Evolutionary conservation across 139 green algal genomes (phyloP), one percentile per base, ranked within the genome.

Genomic region (Edaphochlamys debaryana): DNA sequence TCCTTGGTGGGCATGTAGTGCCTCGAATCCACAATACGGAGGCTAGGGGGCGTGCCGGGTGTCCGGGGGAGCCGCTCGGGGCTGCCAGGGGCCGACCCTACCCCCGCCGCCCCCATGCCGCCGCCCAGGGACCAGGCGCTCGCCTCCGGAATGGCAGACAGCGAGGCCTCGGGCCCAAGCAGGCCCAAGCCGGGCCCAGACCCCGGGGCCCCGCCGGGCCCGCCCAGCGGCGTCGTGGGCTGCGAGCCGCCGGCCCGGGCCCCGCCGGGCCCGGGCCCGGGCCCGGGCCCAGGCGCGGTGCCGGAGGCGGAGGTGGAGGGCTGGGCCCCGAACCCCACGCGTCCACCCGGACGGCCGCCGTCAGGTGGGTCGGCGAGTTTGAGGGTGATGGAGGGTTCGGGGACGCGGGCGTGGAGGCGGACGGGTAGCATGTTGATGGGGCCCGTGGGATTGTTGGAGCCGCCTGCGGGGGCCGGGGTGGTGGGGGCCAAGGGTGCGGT

Each of bases 381-480:
- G 72, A 68, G 29, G 73, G 8, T 30, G 56, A 42, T 5, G 32
- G 8, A 27, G 13, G 63, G 60, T 11, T 81, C 75, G 25, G 41
- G 75, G 8, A 48, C 30, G 6, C 41, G 41, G 0, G 75, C 6
- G 62, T 71, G 75, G 25, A 81, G 41, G 1, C 75, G 60, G 15
- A 71, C 60, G 20, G 75, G 40, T 4, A 81, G 60, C 75, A 81
- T 81, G 75, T 81, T 81, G 41, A 81, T 72, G 40, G 75, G 41
- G 75, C 75, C 75, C 41, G 75, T 81, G 60, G 75, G 75, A 41
- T 81, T 81, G 62, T 81, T 81, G 40, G 40, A 64, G n/a, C 27
- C n/a, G 22, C 75, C 60, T n/a, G 27, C 75, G 60, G 23, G 2
- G 38, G 27, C 17, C 30, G n/a, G 38, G 42, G 42, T 37, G 23